These are phyloP conservation scores for Malassezia vespertilionis DNA, from an alignment of 1,284 basidiomycete species.

Conservation along the genomic window DNA sequence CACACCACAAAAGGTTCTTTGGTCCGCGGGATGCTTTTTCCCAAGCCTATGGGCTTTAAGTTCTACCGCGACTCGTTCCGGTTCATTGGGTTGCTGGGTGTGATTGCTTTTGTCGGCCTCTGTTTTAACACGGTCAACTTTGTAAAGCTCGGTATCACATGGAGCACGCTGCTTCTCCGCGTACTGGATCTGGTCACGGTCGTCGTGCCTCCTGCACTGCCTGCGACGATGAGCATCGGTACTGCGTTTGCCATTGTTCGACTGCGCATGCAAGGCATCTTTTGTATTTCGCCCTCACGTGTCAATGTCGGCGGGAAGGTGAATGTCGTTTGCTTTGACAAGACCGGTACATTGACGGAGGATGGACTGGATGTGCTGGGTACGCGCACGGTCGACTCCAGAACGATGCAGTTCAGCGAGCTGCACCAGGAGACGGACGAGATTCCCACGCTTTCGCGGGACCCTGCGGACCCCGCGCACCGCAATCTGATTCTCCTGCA, in stretches of 20 bases:
- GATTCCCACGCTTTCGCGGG: conserved; percentile 60
- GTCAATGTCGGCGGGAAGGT: conserved; percentile 94
- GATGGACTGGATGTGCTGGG: conserved; percentile 88
- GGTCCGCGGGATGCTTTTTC: conserved; percentile 94
- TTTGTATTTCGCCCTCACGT: conserved; percentile 90
- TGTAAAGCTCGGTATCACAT: conserved; percentile 66
- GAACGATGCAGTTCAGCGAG: conserved; percentile 68
- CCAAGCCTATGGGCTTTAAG: conserved; percentile 84
- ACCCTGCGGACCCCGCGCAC: conserved; percentile 33
- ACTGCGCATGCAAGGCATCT: conserved; percentile 77
- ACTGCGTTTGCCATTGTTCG: conserved; percentile 88
- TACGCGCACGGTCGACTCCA: conserved; percentile 39
- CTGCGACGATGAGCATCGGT: conserved; percentile 92
- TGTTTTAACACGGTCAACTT: conserved; percentile 68
- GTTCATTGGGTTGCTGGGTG: conserved; percentile 82
- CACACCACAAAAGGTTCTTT: conserved; percentile 95
- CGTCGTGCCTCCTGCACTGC: conserved; percentile 92
- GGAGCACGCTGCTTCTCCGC: conserved; percentile 81
- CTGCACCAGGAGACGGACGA: conserved; percentile 77
- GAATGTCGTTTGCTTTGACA: conserved; percentile 98
- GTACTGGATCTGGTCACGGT: conserved; percentile 96
- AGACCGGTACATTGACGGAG: conserved; percentile 96
- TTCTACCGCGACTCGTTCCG: conserved; percentile 95
- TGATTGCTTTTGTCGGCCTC: conserved; percentile 69
- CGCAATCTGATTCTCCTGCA: conserved; percentile 64